Evolutionary conservation across 768 basidiomycete species (phyloP).

Genomic region (Serendipita sp.): DNA sequence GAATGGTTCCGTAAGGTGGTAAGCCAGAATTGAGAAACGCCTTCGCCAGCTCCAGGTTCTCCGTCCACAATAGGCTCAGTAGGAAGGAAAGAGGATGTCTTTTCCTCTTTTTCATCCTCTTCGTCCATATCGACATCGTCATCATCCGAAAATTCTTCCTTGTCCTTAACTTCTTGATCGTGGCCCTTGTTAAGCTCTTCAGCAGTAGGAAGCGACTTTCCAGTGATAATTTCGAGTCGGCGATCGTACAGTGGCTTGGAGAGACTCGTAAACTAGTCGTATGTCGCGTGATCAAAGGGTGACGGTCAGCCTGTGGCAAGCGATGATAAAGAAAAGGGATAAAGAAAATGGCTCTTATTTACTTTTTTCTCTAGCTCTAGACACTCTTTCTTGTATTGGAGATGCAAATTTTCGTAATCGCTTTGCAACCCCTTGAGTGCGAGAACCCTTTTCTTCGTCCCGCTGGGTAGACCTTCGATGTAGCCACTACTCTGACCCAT

Average conservation of each 20-base stretch:
- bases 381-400: constrained; percentile 88
- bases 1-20: constrained; percentile 88
- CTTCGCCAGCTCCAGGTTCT: constrained; percentile 19
- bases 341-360: background rate
- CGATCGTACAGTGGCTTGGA: constrained; percentile 69
- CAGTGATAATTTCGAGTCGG: constrained; percentile 68
- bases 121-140: constrained; percentile 16
- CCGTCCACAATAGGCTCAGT: constrained; percentile 17
- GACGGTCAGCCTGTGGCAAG: background rate
- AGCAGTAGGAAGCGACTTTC: constrained; percentile 48
- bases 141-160: constrained; percentile 24
- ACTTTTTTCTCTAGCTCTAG: constrained; percentile 94
- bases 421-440: constrained; percentile 88
- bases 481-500: constrained; percentile 90
- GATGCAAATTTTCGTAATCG: constrained; percentile 80
- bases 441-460: constrained; percentile 72
- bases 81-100: constrained; percentile 25
- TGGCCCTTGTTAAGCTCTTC: constrained; percentile 78
- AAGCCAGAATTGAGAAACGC: constrained; percentile 95
- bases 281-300: background rate
- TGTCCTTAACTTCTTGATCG: constrained; percentile 54
- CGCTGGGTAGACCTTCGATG: constrained; percentile 70
- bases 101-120: constrained; percentile 36
- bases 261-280: constrained; percentile 23
- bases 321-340: constrained; percentile 13